Evolutionary conservation across 1,284 basidiomycete genomes (phyloP), one percentile per base, ranked within the genome.

Genomic region (Melanopsichium pennsylvanicum): DNA sequence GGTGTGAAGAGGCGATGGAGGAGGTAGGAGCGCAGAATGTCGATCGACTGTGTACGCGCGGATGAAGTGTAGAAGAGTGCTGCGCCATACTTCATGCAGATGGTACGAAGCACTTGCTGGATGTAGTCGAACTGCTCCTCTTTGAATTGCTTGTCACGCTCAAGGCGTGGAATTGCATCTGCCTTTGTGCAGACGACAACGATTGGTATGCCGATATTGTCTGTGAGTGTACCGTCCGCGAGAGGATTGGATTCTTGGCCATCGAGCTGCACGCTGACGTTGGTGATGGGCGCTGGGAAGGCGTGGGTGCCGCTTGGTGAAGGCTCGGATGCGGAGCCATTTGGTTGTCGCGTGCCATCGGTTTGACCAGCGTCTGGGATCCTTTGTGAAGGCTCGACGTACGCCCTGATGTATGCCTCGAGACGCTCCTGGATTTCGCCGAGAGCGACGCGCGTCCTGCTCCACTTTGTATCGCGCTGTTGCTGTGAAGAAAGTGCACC

Each of bases 101-200:
- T 87, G 0, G 92, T 92, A 25, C 95, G 87, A 46, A 98, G 84
- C 19, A 92, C 88, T 78, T 98, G 95, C 88, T 97, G 95, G 18
- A 97, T 86, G 46, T 91, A 91, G 81, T 98, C 95, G 41, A 93
- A 94, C 71, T 91, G 86, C 81, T 97, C 95, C 81, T 98, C 96
- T 89, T 79, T 79, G 48, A 83, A 80, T 22, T 78, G 68, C 16
- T 78, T 76, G 21, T 83, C 81, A 29, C 79, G 68, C 50, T 83
- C 80, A 12, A 83, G 75, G 31, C 73, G 54, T 29, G 73, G 40
- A 45, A 83, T 81, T n/a, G 68, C 55, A 40, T 83, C 82, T 2
- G 81, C 73, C 70, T 78, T 96, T 15, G 93, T 92, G 82, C 93
- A 95, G 10, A 90, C 89, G 15, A 98, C 89, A 26, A 93, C 86